Evolutionary conservation across 495 filamentous ascomycete species (phyloP).

Genomic region (Xylaria curta): DNA sequence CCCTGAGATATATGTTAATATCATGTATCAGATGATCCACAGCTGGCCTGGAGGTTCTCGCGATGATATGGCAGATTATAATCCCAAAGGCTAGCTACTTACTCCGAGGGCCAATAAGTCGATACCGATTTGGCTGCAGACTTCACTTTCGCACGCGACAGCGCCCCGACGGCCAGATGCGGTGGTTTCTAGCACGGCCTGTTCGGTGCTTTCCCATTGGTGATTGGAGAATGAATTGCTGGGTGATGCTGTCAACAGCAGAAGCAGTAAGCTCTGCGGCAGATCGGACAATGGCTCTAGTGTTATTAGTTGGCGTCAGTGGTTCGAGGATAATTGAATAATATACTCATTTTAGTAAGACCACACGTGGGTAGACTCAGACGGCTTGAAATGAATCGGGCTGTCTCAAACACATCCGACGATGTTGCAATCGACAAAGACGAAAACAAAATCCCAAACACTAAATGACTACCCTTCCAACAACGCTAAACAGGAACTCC

Average conservation of each 20-base stretch:
- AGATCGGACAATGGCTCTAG: slow-evolving; percentile 21
- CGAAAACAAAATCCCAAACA: background rate
- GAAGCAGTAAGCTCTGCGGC: slow-evolving; percentile 32
- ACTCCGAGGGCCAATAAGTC: slow-evolving; percentile 69
- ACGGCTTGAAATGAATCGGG: background rate
- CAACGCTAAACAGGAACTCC: background rate
- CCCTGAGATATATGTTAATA: slow-evolving; percentile 44
- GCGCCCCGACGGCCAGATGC: slow-evolving; percentile 60
- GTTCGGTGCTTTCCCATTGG: slow-evolving; percentile 24
- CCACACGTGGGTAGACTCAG: background rate
- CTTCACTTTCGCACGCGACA: slow-evolving; percentile 76
- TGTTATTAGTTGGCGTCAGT: background rate
- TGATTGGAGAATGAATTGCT: slow-evolving; percentile 29
- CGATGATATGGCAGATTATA: background rate
- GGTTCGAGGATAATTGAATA: background rate
- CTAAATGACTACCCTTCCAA: background rate
- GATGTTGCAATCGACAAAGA: background rate
- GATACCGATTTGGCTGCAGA: slow-evolving; percentile 79
- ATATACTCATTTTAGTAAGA: slow-evolving; percentile 11
- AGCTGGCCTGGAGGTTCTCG: background rate
- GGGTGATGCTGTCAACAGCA: slow-evolving; percentile 27
- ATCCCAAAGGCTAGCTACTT: slow-evolving; percentile 25
- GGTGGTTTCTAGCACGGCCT: slow-evolving; percentile 31
- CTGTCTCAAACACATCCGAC: background rate
- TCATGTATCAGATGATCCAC: background rate